Evolutionary conservation across 1,284 basidiomycete species (phyloP).

Genomic region (Fistulina hepatica): DNA sequence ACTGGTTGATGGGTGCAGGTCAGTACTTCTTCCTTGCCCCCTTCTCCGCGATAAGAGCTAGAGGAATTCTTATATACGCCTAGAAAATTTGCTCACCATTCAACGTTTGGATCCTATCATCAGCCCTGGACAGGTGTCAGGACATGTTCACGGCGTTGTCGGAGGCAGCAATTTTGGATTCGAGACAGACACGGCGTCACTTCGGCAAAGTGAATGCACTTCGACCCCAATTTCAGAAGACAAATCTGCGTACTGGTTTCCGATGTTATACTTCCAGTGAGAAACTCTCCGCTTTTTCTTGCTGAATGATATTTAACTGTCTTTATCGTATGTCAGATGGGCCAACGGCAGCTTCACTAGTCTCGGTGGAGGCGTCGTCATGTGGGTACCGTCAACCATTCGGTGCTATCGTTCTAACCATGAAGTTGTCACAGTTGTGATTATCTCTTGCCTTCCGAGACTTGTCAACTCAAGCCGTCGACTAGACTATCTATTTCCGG

Average conservation of each 20-base stretch:
- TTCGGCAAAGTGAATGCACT: conserved; percentile 31
- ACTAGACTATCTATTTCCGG: conserved; percentile 19
- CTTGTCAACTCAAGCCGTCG: background rate
- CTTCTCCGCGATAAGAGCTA: too few relatives aligned
- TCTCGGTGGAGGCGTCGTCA: conserved; percentile 28
- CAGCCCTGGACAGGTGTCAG: too few relatives aligned
- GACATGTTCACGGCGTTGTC: too few relatives aligned
- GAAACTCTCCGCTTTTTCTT: background rate
- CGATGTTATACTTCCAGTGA: conserved; percentile 33
- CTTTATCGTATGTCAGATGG: conserved; percentile 20
- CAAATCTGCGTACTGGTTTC: conserved; percentile 36
- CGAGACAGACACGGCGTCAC: conserved; percentile 22
- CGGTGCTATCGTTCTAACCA: background rate
- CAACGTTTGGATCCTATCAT: too few relatives aligned
- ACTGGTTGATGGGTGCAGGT: too few relatives aligned
- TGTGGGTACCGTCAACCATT: conserved; percentile 19
- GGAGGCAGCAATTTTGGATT: conserved; percentile 34
- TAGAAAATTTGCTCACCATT: too few relatives aligned
- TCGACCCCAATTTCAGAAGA: conserved; percentile 33
- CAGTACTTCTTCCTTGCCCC: too few relatives aligned
- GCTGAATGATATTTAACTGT: background rate
- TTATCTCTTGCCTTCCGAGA: background rate
- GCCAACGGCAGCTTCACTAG: conserved; percentile 29
- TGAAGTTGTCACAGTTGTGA: conserved; percentile 20
- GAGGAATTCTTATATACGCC: too few relatives aligned